These are phyloP conservation scores for Neofusicoccum laricinum DNA, from an alignment of 2,329 filamentous ascomycete species.

Conservation along the genomic window DNA sequence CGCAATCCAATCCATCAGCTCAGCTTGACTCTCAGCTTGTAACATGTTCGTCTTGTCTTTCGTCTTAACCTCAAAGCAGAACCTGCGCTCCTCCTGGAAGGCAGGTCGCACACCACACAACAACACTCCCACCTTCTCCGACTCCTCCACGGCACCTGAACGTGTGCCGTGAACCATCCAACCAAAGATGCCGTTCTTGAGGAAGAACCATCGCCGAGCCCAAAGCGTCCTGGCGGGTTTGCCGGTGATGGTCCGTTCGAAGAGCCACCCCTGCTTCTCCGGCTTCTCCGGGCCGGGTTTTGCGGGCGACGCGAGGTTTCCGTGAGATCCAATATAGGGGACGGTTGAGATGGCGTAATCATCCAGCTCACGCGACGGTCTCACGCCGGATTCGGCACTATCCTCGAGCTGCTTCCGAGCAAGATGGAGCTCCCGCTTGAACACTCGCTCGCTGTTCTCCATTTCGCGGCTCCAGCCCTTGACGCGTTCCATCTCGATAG, in stretches of 20 bases:
- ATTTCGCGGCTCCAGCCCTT: conserved; percentile 92
- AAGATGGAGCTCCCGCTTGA: conserved; percentile 75
- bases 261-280: conserved; percentile 96
- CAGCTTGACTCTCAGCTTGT: conserved; percentile 86
- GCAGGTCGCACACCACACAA: conserved; percentile 91
- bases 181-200: conserved; percentile 93
- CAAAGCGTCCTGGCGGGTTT: conserved; percentile 89
- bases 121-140: conserved; percentile 91
- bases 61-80: conserved; percentile 98
- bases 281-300: conserved; percentile 50
- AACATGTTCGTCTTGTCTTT: conserved; percentile 87
- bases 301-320: conserved; percentile 47
- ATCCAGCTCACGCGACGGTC: conserved; percentile 87
- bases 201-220: conserved; percentile 92
- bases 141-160: conserved; percentile 83
- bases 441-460: conserved; percentile 81
- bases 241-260: conserved; percentile 74
- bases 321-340: conserved; percentile 71
- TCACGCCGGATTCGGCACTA: conserved; percentile 63
- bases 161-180: conserved; percentile 82
- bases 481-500: conserved; percentile 82
- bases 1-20: conserved; percentile 92
- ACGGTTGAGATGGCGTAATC: conserved; percentile 90
- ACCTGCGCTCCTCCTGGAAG: conserved; percentile 86
- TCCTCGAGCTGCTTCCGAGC: conserved; percentile 82